Evolutionary conservation across 192 early-diverging fungal species (phyloP), one percentile per base, ranked within the genome.

Genomic region (Geranomyces variabilis): DNA sequence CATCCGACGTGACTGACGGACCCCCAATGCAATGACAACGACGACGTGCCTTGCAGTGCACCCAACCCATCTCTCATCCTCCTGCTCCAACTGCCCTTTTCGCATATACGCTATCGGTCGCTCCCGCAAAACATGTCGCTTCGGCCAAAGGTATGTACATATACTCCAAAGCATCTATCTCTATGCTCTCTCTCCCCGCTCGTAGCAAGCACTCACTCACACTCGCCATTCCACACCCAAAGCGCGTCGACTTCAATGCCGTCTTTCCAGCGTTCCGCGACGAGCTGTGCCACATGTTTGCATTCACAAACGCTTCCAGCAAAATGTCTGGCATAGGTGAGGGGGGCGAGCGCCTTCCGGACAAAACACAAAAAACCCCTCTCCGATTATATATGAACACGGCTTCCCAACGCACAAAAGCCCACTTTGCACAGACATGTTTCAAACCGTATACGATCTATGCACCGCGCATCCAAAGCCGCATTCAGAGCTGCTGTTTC

Each of bases 391-490:
- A 34, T 60, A 34, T 34, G 24, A 34, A 60, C 51, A 7, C 58
- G n/a, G 29, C 17, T 29, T 28, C 24, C 58, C 24, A 60, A 60
- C 17, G 31, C 36, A 41, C 36, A 41, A 41, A 41, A 41, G 36
- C 36, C 36, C 36, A 3, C 10, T 41, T 19, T 17, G 6, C 28
- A 36, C 33, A 83, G 84, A 87, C 34, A 90, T 91, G 81, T 89
- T 85, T 60, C 90, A 94, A 87, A 88, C 89, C 9, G 88, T 91
- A 4, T 94, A 93, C 73, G 93, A 93, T 73, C 84, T 92, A 68
- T 94, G 93, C 67, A 92, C 86, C 46, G 87, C 91, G 41, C 73
- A 82, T 22, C 93, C 93, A 33, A 86, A 86, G 61, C 87, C 91
- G 7, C 83, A 87, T 71, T 85, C 86, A 0, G 89, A 91, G 45